phyloP scores from a whole-genome alignment of 768 basidiomycete genomes.

The Suillus occidentalis region DNA sequence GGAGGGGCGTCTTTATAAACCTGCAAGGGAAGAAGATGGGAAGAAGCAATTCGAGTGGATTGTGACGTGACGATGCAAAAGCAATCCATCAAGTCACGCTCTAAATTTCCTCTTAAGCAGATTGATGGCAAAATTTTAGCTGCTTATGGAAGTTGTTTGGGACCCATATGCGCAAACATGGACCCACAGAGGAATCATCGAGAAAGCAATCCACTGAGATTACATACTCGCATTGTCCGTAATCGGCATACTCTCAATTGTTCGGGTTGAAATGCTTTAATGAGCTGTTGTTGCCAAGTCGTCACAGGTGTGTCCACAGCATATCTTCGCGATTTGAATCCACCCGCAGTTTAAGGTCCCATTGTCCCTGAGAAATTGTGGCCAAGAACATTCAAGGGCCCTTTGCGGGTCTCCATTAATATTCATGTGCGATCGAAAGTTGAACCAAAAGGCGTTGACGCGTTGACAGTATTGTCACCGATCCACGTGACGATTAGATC shows the following conservation, averaged over 20 bases:
- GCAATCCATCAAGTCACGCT: constrained; percentile 24
- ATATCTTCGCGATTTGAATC: not conserved
- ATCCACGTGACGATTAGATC: constrained; percentile 1
- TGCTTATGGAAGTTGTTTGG: constrained; percentile 23
- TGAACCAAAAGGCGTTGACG: not conserved
- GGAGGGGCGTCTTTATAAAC: constrained; percentile 24
- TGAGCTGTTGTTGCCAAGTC: not conserved
- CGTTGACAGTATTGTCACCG: not conserved
- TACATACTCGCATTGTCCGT: constrained; percentile 5
- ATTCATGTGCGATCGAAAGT: not conserved
- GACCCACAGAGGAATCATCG: constrained; percentile 11
- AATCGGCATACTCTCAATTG: constrained; percentile 2
- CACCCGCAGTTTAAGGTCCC: not conserved
- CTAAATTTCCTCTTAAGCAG: constrained; percentile 23
- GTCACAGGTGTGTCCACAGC: not conserved
- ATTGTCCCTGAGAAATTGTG: not conserved
- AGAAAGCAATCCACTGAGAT: constrained; percentile 28
- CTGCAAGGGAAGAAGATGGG: constrained; percentile 6
- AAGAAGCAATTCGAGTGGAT: constrained; percentile 15
- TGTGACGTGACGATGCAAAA: constrained; percentile 34
- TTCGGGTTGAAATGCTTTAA: not conserved
- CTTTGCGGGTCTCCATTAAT: not conserved
- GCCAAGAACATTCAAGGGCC: not conserved
- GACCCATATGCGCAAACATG: constrained; percentile 30
- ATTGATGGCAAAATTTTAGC: constrained; percentile 13